Evolutionary conservation across 2,329 filamentous ascomycete species (phyloP), one percentile per base, ranked within the genome.

Genomic region (Scedosporium boydii): DNA sequence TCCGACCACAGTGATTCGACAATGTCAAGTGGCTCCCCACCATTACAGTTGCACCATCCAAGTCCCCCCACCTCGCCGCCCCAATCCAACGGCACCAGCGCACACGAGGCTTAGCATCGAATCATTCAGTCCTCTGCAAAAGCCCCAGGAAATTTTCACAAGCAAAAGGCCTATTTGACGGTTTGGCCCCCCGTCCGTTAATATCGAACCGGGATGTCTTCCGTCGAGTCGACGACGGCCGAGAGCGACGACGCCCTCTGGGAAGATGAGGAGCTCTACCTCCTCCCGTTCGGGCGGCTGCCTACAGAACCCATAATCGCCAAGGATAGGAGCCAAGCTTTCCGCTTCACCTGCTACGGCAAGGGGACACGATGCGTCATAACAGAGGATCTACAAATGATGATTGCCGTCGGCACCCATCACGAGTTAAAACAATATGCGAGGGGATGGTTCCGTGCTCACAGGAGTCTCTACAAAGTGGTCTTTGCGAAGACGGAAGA

Each of bases 341-440:
- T 62, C 60, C 60, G 60, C 29, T 62, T 58, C 53, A 53, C 58
- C 26, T 46, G 29, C 21, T 62, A 62, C 41, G 60, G 60, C 34
- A 62, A 62, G 53, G 60, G 60, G 7, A 46, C 18, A 26, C 51
- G 60, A 55, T 62, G 60, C 60, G 53, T 62, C 53, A 55, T 62
- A 12, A 62, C 60, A 16, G 60, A 57, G 16, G 53, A 57, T 26
- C 41, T 44, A 38, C 29, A 55, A n/a, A 62, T 58, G 51, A 57
- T 62, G 51, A n/a, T 62, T 26, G 48, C 46, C 10, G 53, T 62
- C 29, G 60, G 60, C 18, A 46, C 12, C 21, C 48, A 41, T 21
- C n/a, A 6, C 6, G 46, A 62, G 7, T 18, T 62, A 14, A 62
- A 48, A 42, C 51, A 23, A 14, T 62, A 57, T 44, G 60, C 48